Base-by-base conservation (phyloP, 176 grass and related monocot species). In the Echinochloa phyllopogon region DNA sequence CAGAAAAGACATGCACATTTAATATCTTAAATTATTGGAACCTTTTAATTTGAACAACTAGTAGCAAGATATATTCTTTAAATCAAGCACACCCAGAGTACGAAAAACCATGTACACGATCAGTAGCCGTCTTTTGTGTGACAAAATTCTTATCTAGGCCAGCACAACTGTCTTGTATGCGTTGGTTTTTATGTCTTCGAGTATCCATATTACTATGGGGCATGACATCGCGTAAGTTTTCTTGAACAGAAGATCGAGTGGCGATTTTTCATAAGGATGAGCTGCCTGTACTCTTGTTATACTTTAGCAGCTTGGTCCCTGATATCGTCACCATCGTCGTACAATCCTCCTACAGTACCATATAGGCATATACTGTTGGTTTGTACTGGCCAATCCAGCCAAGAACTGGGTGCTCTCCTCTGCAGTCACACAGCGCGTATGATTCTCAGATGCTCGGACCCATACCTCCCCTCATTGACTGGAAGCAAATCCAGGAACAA, bases 371-470 rank as follows among this genome's bases (percentile, higher is more conserved):
- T n/a, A 18, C 1, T 39, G 2, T 79, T 23, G 27, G 10, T 52
- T 17, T 4, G 45, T 52, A 52, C 77, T 20, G 42, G 14, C 42
- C 3, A 60, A 64, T 78, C 29, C 60, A 51, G 44, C 47, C 61
- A 51, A 39, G 10, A 39, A 49, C n/a, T 20, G 4, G 58, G 23
- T 10, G 43, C 6, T 45, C 3, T 50, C 24, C 44, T 47, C 40
- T 24, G 6, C 21, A 29, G 24, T 23, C 59, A 14, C 5, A 13
- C 10, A 20, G 24, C n/a, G 8, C 10, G 0, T 15, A 21, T 24
- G 18, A 74, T 66, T 55, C 33, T 56, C 78, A 27, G 63, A 33
- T 81, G 33, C 63, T 67, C 47, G 11, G 48, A 67, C 21, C 45
- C 29, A 57, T 3, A 80, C 17, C 47, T 24, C 21, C 49, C 3